These are phyloP conservation scores for Yarrowia alimentaria DNA, from an alignment of 805 yeast species.

Conservation along the genomic window DNA sequence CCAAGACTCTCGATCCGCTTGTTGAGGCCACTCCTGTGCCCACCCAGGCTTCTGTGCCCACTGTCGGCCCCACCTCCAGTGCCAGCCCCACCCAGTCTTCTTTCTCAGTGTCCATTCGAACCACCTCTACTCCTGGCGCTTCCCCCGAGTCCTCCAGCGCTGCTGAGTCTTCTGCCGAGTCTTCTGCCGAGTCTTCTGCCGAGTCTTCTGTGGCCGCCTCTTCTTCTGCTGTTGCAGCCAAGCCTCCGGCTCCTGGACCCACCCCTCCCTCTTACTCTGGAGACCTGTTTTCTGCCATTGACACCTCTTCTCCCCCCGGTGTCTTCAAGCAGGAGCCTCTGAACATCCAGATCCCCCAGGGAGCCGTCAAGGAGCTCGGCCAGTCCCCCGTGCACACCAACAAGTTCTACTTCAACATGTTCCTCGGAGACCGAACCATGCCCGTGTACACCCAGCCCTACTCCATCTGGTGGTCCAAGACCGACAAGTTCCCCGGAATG, in stretches of 20 bases:
- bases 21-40: constrained; percentile 31
- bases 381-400: constrained; percentile 63
- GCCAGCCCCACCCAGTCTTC: constrained; percentile 30
- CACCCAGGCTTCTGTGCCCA: constrained; percentile 14
- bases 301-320: constrained; percentile 47
- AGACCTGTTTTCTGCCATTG: constrained; percentile 52
- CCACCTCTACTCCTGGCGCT: too few species aligned
- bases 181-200: constrained; percentile 8
- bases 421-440: constrained; percentile 61
- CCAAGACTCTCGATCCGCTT: constrained; percentile 38
- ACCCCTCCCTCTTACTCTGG: constrained; percentile 33
- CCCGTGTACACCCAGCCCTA: constrained; percentile 85
- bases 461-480: constrained; percentile 64
- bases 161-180: constrained; percentile 24
- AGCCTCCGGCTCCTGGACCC: neutral
- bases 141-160: constrained; percentile 29
- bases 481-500: constrained; percentile 52
- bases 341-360: constrained; percentile 46
- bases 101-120: constrained; percentile 18
- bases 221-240: neutral
- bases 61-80: constrained; percentile 28
- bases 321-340: constrained; percentile 49
- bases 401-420: constrained; percentile 72
- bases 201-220: neutral
- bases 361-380: constrained; percentile 12